phyloP scores from a whole-genome alignment of 2,329 filamentous ascomycete genomes.

The Microdochium trichocladiopsis region DNA sequence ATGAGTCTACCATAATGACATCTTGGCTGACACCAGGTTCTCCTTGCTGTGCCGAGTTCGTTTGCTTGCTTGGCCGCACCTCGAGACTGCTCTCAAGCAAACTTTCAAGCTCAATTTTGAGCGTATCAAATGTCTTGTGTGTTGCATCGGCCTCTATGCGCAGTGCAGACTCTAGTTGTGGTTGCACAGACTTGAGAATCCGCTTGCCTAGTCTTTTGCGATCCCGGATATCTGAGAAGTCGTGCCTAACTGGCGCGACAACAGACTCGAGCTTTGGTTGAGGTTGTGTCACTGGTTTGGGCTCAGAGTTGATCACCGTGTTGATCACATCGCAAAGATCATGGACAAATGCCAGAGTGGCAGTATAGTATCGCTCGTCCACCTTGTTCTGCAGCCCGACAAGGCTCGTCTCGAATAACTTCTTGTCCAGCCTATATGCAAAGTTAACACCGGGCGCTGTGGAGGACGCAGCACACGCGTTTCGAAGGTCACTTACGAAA shows the following conservation, averaged over 20 bases:
- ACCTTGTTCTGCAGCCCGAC: slow-evolving; percentile 41
- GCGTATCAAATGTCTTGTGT: slow-evolving; percentile 59
- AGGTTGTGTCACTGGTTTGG: slow-evolving; percentile 16
- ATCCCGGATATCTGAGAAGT: slow-evolving; percentile 66
- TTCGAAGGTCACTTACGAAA: slow-evolving; percentile 56
- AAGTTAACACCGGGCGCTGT: slow-evolving; percentile 25
- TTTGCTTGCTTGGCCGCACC: slow-evolving; percentile 30
- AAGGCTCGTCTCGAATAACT: slow-evolving; percentile 49
- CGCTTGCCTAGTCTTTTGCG: slow-evolving; percentile 81
- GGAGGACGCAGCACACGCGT: neutral
- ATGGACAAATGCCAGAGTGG: slow-evolving; percentile 47
- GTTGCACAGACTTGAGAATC: slow-evolving; percentile 77
- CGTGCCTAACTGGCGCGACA: slow-evolving; percentile 44
- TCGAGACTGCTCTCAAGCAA: slow-evolving; percentile 64
- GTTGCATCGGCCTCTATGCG: slow-evolving; percentile 77
- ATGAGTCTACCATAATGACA: slow-evolving; percentile 45
- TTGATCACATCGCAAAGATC: slow-evolving; percentile 50
- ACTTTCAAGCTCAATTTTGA: slow-evolving; percentile 66
- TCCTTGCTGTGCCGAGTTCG: slow-evolving; percentile 23
- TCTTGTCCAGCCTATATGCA: slow-evolving; percentile 52
- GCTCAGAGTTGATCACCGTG: slow-evolving; percentile 39
- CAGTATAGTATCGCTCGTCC: slow-evolving; percentile 51
- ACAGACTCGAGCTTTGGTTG: slow-evolving; percentile 21
- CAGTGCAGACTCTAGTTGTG: slow-evolving; percentile 67
- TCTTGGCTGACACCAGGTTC: slow-evolving; percentile 34